Conservation (phyloP, 805 yeast species). For the Teunomyces gatunensis region DNA sequence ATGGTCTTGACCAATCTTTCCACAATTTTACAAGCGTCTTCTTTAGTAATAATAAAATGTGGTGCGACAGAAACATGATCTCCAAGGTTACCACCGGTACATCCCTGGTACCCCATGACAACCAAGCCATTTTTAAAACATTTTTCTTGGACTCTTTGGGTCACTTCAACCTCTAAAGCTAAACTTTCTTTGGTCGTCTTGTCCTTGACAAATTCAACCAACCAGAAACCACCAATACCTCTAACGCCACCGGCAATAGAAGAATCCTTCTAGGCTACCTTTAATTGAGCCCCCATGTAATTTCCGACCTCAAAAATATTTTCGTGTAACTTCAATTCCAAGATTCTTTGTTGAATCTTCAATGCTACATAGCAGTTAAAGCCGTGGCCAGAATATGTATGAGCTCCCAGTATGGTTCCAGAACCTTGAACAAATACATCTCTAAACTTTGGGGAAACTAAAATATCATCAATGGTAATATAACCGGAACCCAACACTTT, state of each 20-base stretch:
- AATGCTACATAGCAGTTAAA: constrained; percentile 29
- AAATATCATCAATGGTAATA: constrained; percentile 31
- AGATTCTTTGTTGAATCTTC: constrained; percentile 28
- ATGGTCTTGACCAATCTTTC: constrained; percentile 39
- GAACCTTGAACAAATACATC: constrained; percentile 18
- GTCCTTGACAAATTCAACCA: constrained; percentile 56
- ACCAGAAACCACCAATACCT: constrained; percentile 62
- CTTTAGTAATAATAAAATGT: constrained; percentile 40
- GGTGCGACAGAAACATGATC: constrained; percentile 52
- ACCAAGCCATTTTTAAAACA: constrained; percentile 46
- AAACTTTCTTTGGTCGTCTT: constrained; percentile 50
- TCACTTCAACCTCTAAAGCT: constrained; percentile 33
- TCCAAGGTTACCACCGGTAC: constrained; percentile 36
- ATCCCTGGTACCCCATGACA: constrained; percentile 48
- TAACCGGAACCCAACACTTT: constrained; percentile 31
- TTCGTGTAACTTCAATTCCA: constrained; percentile 31
- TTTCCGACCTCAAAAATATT: constrained; percentile 44
- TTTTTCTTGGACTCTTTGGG: constrained; percentile 30
- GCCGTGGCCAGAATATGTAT: constrained; percentile 25
- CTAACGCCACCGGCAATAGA: constrained; percentile 53
- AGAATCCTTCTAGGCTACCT: constrained; percentile 5
- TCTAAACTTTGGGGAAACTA: constrained; percentile 25
- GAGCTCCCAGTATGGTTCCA: constrained; percentile 21
- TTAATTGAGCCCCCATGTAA: constrained; percentile 37
- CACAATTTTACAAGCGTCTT: constrained; percentile 41